These are phyloP conservation scores for Coprinellus aureogranulatus DNA, from an alignment of 768 basidiomycete genomes.

Conservation along the genomic window DNA sequence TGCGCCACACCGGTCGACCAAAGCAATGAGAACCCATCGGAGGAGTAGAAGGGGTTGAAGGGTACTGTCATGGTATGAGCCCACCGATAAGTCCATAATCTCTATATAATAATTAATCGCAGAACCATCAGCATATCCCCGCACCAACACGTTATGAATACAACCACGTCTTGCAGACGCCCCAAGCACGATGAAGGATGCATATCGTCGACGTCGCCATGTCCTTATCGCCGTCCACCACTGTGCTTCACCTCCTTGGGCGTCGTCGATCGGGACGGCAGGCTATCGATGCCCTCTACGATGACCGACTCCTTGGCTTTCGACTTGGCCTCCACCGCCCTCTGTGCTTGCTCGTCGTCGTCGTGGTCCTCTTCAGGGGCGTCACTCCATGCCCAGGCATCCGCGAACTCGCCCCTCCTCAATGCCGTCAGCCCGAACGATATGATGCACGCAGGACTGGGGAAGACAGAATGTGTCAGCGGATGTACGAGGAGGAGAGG, in stretches of 20 bases:
- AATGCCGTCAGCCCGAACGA: slow-evolving; percentile 62
- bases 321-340: neutral
- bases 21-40: no score
- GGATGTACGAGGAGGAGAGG: no score
- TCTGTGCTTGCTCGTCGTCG: slow-evolving; percentile 9
- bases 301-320: slow-evolving; percentile 10
- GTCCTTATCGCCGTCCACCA: slow-evolving; percentile 1
- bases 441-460: slow-evolving; percentile 73
- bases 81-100: no score
- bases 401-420: slow-evolving; percentile 63
- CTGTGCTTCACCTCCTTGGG: neutral
- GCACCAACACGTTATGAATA: neutral
- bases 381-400: slow-evolving; percentile 75
- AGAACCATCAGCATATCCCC: no score
- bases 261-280: neutral
- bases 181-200: neutral
- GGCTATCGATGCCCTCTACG: slow-evolving; percentile 11
- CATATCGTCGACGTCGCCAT: neutral
- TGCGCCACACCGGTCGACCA: no score
- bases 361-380: slow-evolving; percentile 35
- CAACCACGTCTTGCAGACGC: no score
- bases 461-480: neutral
- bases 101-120: no score
- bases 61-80: no score
- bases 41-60: no score